These are phyloP conservation scores for Poa annua DNA, from an alignment of 176 grass and related monocot species.

Conservation along the genomic window DNA sequence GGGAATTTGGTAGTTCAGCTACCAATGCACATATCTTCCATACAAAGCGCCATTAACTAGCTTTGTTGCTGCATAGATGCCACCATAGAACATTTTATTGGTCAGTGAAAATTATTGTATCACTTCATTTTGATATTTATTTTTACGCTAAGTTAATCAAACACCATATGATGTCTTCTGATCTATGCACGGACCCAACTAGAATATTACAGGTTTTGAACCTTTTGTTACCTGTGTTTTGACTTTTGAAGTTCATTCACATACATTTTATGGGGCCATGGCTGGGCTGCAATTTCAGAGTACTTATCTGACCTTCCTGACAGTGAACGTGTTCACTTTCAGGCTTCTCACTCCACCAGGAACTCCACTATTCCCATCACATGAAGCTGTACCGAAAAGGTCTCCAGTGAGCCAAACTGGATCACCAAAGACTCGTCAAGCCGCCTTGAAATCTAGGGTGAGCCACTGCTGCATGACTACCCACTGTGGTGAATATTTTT, in stretches of 20 bases:
- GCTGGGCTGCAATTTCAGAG: constrained; percentile 12
- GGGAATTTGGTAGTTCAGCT: neutral
- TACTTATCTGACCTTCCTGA: constrained; percentile 39
- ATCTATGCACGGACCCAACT: neutral
- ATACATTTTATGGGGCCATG: constrained; percentile 3
- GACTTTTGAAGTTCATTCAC: constrained; percentile 23
- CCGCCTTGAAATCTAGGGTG: constrained; percentile 91
- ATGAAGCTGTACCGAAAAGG: constrained; percentile 74
- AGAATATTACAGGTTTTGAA: constrained; percentile 1
- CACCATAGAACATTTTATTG: neutral
- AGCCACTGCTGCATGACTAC: constrained; percentile 2
- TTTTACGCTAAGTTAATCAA: neutral
- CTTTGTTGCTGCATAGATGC: neutral
- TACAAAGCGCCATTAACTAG: constrained; percentile 19
- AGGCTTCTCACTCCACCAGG: constrained; percentile 98
- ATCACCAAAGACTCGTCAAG: constrained; percentile 82
- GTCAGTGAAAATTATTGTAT: neutral
- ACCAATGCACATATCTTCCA: constrained; percentile 3
- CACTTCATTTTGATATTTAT: constrained; percentile 16
- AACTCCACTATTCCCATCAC: constrained; percentile 82
- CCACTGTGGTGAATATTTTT: constrained; percentile 2
- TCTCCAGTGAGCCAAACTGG: constrained; percentile 67
- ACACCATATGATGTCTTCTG: neutral
- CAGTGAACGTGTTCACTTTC: constrained; percentile 45
- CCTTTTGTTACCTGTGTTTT: constrained; percentile 17